Percentiles rank a stretch among this genome's conserved stretches.
Conservation (phyloP, 2,329 filamentous ascomycete species). For the Zasmidium citrigriseum region DNA sequence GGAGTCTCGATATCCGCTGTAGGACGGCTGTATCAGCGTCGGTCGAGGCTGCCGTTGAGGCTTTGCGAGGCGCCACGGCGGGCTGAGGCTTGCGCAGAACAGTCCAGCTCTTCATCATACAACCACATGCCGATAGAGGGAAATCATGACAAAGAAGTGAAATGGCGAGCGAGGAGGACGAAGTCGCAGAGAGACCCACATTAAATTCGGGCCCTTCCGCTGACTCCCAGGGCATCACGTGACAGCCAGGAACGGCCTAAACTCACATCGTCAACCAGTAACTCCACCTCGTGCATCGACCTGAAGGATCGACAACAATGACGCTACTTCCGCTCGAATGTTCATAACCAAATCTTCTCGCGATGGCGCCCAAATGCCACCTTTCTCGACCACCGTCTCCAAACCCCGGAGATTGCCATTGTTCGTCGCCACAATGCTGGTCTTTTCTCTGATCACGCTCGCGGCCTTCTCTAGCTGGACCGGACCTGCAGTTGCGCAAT, state of each 20-base stretch:
- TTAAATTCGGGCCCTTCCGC: neutral
- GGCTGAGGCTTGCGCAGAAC: no score
- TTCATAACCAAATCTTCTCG: neutral
- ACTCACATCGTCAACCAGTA: neutral
- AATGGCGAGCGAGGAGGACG: no score
- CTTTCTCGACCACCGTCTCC: neutral
- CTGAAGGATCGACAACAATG: neutral
- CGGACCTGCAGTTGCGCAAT: conserved; percentile 10
- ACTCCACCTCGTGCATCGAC: neutral
- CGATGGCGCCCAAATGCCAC: conserved; percentile 10
- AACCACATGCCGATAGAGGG: no score
- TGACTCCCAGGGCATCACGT: neutral
- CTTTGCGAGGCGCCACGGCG: no score
- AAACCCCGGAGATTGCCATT: conserved; percentile 8
- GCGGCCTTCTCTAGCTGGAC: conserved; percentile 13
- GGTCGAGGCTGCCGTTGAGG: no score
- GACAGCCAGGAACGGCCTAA: neutral
- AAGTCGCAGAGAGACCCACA: no score
- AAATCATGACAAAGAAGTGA: no score
- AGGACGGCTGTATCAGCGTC: no score
- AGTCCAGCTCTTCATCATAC: no score
- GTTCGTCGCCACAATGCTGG: conserved; percentile 12
- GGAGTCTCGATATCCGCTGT: no score
- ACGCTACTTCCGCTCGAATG: neutral
- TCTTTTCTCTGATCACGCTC: conserved; percentile 15